Percentiles rank a stretch among this genome's conserved stretches.
phyloP scores from a whole-genome alignment of 176 grass and related monocot species.

The Poa pratensis region DNA sequence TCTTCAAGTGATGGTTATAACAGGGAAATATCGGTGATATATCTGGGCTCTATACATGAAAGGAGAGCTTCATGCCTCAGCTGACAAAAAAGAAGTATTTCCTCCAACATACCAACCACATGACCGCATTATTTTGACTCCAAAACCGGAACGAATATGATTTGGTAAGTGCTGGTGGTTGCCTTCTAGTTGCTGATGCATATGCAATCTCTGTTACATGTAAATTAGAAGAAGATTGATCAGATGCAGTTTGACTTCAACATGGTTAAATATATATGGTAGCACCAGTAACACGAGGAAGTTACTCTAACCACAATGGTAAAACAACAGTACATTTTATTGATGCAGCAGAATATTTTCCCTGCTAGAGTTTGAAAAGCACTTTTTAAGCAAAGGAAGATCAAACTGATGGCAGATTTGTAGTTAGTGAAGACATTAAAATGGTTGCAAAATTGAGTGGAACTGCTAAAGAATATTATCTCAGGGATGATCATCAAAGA shows the following conservation, averaged over 20 bases:
- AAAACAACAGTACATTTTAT: background rate
- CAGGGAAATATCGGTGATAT: background rate
- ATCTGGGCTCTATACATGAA: background rate
- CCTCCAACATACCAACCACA: conserved; percentile 77
- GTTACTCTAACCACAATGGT: background rate
- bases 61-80: conserved; percentile 23
- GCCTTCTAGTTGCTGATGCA: conserved; percentile 86
- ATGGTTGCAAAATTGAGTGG: background rate
- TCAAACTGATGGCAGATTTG: background rate
- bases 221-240: conserved; percentile 37
- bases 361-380: background rate
- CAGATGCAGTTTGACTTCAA: conserved; percentile 21
- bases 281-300: conserved; percentile 8
- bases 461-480: conserved; percentile 30
- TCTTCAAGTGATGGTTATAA: conserved; percentile 5
- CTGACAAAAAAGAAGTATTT: conserved; percentile 25
- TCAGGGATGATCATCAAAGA: background rate
- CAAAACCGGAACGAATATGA: conserved; percentile 64
- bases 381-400: conserved; percentile 1
- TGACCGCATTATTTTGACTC: conserved; percentile 72
- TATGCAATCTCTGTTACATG: conserved; percentile 73
- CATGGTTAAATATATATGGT: background rate
- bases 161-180: conserved; percentile 84
- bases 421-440: conserved; percentile 4
- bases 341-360: background rate